A percentile compares a stretch with the other conserved stretches of the same genome.
Evolutionary conservation across 2,329 filamentous ascomycete species (phyloP).

Genomic region (Colletotrichum sp.): DNA sequence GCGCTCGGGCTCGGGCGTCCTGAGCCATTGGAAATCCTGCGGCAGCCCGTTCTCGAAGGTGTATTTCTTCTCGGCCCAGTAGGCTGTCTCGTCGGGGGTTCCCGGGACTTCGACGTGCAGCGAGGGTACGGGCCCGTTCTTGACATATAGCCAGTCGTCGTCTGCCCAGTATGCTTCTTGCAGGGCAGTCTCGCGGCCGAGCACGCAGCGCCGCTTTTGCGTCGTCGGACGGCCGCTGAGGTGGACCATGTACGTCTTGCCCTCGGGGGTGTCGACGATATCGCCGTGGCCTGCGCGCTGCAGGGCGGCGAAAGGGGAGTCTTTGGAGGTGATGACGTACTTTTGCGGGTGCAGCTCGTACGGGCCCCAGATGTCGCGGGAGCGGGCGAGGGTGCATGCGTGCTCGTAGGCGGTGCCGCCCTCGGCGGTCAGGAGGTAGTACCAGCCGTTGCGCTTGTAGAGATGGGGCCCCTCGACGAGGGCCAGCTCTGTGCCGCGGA

Average conservation of each 20-base stretch:
- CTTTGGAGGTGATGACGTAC: conserved; percentile 60
- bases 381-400: conserved; percentile 62
- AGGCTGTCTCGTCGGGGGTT: conserved; percentile 48
- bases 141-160: conserved; percentile 68
- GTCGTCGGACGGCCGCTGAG: conserved; percentile 56
- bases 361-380: conserved; percentile 60
- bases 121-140: conserved; percentile 60
- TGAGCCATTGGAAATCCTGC: conserved; percentile 62
- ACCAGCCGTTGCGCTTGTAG: conserved; percentile 63
- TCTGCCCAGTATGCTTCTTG: conserved; percentile 66
- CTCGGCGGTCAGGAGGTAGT: conserved; percentile 65
- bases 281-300: conserved; percentile 61
- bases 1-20: conserved; percentile 59
- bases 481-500: conserved; percentile 57
- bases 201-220: conserved; percentile 55
- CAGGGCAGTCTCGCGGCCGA: conserved; percentile 61
- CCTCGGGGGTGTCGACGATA: conserved; percentile 58
- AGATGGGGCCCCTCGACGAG: conserved; percentile 64
- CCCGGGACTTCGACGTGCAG: conserved; percentile 57
- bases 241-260: conserved; percentile 59
- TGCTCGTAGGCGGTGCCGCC: conserved; percentile 67
- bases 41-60: conserved; percentile 50
- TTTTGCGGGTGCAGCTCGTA: conserved; percentile 66
- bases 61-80: conserved; percentile 56
- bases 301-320: conserved; percentile 51